phyloP scores from a whole-genome alignment of 108 stramenopile species.

The Heterococcus sp. region DNA sequence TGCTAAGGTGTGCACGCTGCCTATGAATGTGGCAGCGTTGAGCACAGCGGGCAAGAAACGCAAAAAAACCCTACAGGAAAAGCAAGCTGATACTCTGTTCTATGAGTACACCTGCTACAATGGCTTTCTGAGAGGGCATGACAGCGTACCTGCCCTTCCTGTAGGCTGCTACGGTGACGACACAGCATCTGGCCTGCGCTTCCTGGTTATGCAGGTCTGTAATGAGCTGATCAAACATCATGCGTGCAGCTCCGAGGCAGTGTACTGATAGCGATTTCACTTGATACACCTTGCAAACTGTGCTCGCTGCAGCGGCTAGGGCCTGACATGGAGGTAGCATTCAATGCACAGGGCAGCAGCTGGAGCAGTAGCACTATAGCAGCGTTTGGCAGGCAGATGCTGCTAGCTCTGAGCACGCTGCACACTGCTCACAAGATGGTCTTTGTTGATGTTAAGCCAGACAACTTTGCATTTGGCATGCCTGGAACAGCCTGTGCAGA shows the following conservation, averaged over 20 bases:
- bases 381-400: slow-evolving; percentile 36
- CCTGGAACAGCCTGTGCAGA: slow-evolving; percentile 2
- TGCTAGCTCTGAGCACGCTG: slow-evolving; percentile 13
- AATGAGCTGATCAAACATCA: background rate
- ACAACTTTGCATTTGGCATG: slow-evolving; percentile 44
- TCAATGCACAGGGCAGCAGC: background rate
- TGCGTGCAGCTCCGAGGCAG: background rate
- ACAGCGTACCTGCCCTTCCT: background rate
- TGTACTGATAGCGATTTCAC: background rate
- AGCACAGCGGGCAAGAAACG: background rate
- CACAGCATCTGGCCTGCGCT: background rate
- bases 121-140: background rate
- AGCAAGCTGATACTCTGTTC: background rate
- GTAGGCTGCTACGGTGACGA: background rate
- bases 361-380: slow-evolving; percentile 15
- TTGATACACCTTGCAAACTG: background rate
- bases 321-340: slow-evolving; percentile 16
- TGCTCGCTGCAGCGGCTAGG: slow-evolving; percentile 15
- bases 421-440: slow-evolving; percentile 31
- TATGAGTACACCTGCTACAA: background rate
- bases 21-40: no score
- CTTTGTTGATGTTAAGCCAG: slow-evolving; percentile 40
- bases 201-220: background rate
- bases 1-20: no score
- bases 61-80: background rate